Evolutionary conservation across 75 land plant genomes (phyloP).

Genomic region (Cryptomeria japonica): DNA sequence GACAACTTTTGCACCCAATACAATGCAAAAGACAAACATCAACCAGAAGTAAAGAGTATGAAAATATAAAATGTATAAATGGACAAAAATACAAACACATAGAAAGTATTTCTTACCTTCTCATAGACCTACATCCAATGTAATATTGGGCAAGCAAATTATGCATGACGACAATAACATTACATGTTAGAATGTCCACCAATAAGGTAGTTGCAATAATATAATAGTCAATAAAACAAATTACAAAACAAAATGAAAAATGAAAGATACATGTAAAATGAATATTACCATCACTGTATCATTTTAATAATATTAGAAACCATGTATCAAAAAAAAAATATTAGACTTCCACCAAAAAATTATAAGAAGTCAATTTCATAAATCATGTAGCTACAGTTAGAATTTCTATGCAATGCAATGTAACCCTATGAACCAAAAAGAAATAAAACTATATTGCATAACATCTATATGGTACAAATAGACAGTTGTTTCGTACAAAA

Average conservation of each 20-base stretch:
- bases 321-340: neutral
- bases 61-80: neutral
- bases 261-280: neutral
- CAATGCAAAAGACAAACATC: neutral
- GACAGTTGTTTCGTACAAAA: neutral
- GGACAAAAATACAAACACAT: neutral
- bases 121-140: conserved; percentile 79
- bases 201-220: neutral
- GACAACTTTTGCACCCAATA: conserved; percentile 96
- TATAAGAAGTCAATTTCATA: neutral
- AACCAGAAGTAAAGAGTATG: neutral
- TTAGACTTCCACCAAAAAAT: neutral
- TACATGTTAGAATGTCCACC: neutral
- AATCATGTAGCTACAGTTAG: neutral
- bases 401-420: conserved; percentile 6
- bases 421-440: no score
- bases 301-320: neutral
- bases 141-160: conserved; percentile 5
- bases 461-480: neutral
- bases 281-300: conserved; percentile 60
- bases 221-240: neutral
- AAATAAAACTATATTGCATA: neutral
- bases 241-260: neutral
- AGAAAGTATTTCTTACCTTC: conserved; percentile 51
- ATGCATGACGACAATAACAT: conserved; percentile 8